Base-by-base conservation (phyloP, 305 asterid genomes). In the Fraxinus sp. region DNA sequence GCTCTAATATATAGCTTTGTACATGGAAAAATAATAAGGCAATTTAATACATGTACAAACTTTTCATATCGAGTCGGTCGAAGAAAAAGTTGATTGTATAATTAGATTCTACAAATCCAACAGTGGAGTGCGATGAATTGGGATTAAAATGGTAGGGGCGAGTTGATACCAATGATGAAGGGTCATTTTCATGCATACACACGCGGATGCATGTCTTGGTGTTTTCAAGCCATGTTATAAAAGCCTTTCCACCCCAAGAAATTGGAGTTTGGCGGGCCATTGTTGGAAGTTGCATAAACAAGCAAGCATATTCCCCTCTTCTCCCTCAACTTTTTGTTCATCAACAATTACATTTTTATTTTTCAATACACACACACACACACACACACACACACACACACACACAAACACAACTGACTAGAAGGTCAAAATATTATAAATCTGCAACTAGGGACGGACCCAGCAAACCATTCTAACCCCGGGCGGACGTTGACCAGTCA, bases 201-300 rank as follows among this genome's bases (percentile, higher is more conserved):
- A 81, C 81, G 86, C 85, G 77, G 77, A 75, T 71, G 68, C 41
- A 30, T 82, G 75, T 57, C 33, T 77, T 36, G 83, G 68, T 78
- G 85, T 83, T 87, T 83, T 86, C 86, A 82, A 83, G 90, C 8
- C 88, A 78, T 82, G 86, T 86, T 86, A 68, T 70, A 82, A 82
- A 81, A 85, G 88, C 55, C 72, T 36, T 79, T 59, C 79, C 77
- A 46, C 82, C 87, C 87, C 78, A 78, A 84, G 83, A 84, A 82
- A 30, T 88, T 84, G 88, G 90, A 86, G 73, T 36, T 84, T 86
- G 55, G 88, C 83, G 89, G 89, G 77, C 84, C 86, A 77, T 10
- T 26, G 73, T 66, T 24, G 73, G 36, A 66, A 66, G 73, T 66
- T 66, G 36, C n/a, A 8, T 32, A 78, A 1, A n/a, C 57, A 49